Evolutionary conservation across 176 grass and related monocot genomes (phyloP).

Genomic region (sorghum (Sorghum bicolor)): Sorghum_bicolor_NCBIv3 NC_012870.2:11826501-11827000

Average conservation of each 20-base stretch:
- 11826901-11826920: neutral
- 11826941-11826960: neutral
- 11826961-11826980: conserved; percentile 45
- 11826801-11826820: neutral
- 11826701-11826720: neutral
- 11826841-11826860: neutral
- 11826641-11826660: neutral
- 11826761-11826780: neutral
- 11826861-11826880: neutral
- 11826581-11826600: neutral
- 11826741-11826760: neutral
- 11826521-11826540: neutral
- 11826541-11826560: neutral
- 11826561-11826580: neutral
- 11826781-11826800: neutral
- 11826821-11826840: neutral
- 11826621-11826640: neutral
- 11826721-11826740: neutral
- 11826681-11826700: neutral
- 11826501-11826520: neutral
- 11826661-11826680: neutral
- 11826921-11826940: neutral
- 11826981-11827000: conserved; percentile 64
- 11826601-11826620: neutral
- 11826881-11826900: neutral